phyloP scores from a whole-genome alignment of 169 alveolate genomes.

The Plasmodium gaboni region DNA sequence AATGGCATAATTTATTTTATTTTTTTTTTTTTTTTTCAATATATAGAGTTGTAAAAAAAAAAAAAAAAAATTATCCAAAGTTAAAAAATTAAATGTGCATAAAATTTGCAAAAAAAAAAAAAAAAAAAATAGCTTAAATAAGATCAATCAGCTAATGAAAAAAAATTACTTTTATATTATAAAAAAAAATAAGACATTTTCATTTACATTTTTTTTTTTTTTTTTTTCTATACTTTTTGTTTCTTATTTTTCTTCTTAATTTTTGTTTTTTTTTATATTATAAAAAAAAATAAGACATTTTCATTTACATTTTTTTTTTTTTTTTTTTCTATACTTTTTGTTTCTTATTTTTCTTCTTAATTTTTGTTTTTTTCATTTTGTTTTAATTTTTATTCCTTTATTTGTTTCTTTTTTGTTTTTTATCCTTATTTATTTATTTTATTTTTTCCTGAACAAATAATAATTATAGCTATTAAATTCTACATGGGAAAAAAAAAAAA shows the following conservation, averaged over 20 bases:
- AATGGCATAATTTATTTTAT: too few species aligned
- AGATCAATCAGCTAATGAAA: too few species aligned
- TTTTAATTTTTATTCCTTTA: background rate
- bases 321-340: background rate
- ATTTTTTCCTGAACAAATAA: slow-evolving; percentile 56
- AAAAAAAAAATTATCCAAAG: too few species aligned
- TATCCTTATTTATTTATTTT: slow-evolving; percentile 2
- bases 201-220: background rate
- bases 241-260: background rate
- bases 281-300: too few species aligned
- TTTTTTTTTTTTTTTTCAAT: too few species aligned
- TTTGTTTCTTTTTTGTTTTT: background rate
- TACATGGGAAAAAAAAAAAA: slow-evolving; percentile 35
- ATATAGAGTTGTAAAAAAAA: too few species aligned
- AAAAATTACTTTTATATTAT: too few species aligned
- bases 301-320: too few species aligned
- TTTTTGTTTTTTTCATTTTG: slow-evolving; percentile 5
- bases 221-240: background rate
- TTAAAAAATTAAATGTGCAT: too few species aligned
- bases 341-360: background rate
- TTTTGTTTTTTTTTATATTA: slow-evolving; percentile 5
- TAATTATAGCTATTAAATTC: slow-evolving; percentile 43
- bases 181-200: too few species aligned
- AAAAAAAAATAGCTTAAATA: too few species aligned
- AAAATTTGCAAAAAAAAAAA: too few species aligned